Base-by-base conservation (phyloP, 805 yeast genomes). In the Teunomyces lycoperdinae region DNA sequence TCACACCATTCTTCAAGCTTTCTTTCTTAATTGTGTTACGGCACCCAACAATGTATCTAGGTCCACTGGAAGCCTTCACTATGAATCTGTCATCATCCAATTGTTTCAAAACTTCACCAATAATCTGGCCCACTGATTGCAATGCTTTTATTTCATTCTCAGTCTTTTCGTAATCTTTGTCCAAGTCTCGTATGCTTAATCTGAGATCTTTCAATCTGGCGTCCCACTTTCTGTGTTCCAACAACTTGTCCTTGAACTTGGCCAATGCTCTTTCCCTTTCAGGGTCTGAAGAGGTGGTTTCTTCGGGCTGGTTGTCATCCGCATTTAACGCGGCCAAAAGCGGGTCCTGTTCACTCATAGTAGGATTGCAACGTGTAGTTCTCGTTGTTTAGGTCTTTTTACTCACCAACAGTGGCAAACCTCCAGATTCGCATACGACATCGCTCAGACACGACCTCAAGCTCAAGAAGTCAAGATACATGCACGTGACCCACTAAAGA, bases 111-210 rank as follows among this genome's bases (percentile, higher is more conserved):
- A 94, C 96, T 68, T 94, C 99, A 48, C 99, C 99, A 56, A 94
- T 87, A 62, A 94, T 84, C 70, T 94, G 99, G 3, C 99, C 99
- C 52, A 94, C 96, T 54, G 95, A 85, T 70, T 94, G 99, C 55
- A 94, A 77, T 13, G 98, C 98, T 71, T 90, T 92, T 67, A 94
- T 94, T 61, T 94, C 99, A 57, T 90, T 89, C 66, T 94, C 99
- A 1, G 99, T 92, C 75, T 89, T 90, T 50, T 87, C 92, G 67
- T 83, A 94, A 52, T 84, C 84, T 58, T 81, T 83, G 54, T 90
- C 96, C 55, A 90, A 70, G 57, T 80, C 95, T 66, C 90, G 84
- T 73, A 94, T 87, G 54, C 85, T 81, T 61, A 87, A 71, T 56
- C 99, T 81, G 51, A 91, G 76, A 38, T 84, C 89, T 66, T 89